Percentiles rank a stretch among this genome's conserved stretches.
Evolutionary conservation across 768 basidiomycete genomes (phyloP).

Genomic region (Rhizopogon rudus): DNA sequence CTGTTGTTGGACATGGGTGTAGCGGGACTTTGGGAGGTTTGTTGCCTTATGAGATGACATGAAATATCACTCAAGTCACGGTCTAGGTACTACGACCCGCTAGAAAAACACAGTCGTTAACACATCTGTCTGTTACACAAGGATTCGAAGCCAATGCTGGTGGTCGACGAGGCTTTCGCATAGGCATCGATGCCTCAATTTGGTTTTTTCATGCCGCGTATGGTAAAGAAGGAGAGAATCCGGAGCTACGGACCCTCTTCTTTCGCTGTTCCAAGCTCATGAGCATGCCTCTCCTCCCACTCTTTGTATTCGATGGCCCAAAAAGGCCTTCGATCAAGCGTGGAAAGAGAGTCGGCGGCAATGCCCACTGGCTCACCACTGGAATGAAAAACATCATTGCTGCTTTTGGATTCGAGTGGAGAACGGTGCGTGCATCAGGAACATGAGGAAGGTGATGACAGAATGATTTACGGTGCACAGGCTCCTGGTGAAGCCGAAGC

Average conservation of each 20-base stretch:
- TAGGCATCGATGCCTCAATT: constrained; percentile 83
- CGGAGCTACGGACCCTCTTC: constrained; percentile 77
- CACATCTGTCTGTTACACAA: constrained; percentile 67
- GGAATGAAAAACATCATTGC: constrained; percentile 78
- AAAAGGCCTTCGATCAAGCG: constrained; percentile 78
- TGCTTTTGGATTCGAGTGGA: constrained; percentile 78
- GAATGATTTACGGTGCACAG: constrained; percentile 34
- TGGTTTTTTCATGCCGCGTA: constrained; percentile 77
- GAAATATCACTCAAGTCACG: constrained; percentile 9
- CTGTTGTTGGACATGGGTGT: constrained; percentile 35
- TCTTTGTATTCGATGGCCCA: constrained; percentile 92
- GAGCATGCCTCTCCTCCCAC: constrained; percentile 72
- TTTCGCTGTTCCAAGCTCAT: constrained; percentile 81
- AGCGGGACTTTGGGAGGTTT: constrained; percentile 47
- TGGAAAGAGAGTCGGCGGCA: constrained; percentile 63
- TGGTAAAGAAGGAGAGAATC: constrained; percentile 79
- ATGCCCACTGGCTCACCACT: constrained; percentile 58
- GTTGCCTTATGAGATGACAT: neutral
- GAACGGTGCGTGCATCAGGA: constrained; percentile 39
- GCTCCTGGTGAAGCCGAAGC: constrained; percentile 96
- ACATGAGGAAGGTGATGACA: constrained; percentile 6
- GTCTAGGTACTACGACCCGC: constrained; percentile 65
- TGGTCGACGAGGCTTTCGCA: constrained; percentile 65
- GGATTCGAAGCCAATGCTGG: constrained; percentile 67
- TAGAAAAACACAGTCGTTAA: constrained; percentile 66